Evolutionary conservation across 805 yeast species (phyloP).

Genomic region (Candida quercuum): DNA sequence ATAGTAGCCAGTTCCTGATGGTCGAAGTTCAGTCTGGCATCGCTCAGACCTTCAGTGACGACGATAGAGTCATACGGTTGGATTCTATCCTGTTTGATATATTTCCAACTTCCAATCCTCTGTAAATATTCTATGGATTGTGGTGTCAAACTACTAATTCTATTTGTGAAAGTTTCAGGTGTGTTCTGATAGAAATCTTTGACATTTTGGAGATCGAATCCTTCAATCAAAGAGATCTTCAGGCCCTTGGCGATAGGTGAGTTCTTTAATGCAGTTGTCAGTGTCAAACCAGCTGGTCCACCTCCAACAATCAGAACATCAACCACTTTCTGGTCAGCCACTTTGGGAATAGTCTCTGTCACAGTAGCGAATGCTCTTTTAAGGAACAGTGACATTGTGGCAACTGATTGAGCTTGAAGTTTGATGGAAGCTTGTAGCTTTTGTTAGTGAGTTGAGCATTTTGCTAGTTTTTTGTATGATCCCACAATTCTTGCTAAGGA

Average conservation of each 20-base stretch:
- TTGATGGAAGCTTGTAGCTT: too few relatives aligned
- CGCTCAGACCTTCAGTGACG: conserved; percentile 80
- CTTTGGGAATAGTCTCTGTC: conserved; percentile 1
- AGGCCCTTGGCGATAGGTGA: conserved; percentile 58
- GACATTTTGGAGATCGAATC: conserved; percentile 50
- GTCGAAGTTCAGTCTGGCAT: conserved; percentile 68
- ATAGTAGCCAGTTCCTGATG: conserved; percentile 66
- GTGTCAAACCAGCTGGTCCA: conserved; percentile 93
- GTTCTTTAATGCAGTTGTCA: conserved; percentile 74
- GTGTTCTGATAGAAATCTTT: conserved; percentile 34
- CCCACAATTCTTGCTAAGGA: too few relatives aligned
- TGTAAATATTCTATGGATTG: conserved; percentile 61
- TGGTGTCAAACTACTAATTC: conserved; percentile 86
- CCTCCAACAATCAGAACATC: conserved; percentile 93
- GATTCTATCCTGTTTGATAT: conserved; percentile 62
- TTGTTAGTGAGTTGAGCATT: too few relatives aligned
- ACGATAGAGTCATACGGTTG: conserved; percentile 75
- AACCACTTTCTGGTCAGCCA: conserved; percentile 22
- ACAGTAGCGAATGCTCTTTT: conserved; percentile 19
- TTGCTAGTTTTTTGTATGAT: too few relatives aligned
- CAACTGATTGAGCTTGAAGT: background rate
- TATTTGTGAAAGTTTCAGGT: conserved; percentile 55
- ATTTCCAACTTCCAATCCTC: conserved; percentile 72
- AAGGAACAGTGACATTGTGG: conserved; percentile 16
- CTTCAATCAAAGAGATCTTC: conserved; percentile 69